Conservation (phyloP, 148 eudicot genomes). For the Arbutus unedo region DNA sequence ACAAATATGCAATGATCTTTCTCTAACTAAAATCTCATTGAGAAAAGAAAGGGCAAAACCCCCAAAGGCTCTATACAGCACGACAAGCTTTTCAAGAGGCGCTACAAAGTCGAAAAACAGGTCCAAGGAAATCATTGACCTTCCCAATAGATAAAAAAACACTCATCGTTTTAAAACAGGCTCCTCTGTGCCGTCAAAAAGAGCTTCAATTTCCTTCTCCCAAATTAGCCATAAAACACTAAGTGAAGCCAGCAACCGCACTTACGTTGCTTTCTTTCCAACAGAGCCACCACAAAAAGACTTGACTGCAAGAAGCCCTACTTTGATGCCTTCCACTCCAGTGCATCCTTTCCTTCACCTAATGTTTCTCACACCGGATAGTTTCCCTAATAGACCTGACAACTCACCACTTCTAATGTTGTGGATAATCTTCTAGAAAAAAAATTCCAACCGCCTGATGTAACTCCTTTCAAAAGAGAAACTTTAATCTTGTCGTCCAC, state of each 20-base stretch:
- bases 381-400: not conserved
- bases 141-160: not conserved
- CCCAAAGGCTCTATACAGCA: not conserved
- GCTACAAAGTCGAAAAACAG: not conserved
- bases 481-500: not conserved
- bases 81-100: not conserved
- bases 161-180: not conserved
- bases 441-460: not conserved
- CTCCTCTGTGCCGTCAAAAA: not conserved
- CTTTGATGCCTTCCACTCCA: not conserved
- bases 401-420: not conserved
- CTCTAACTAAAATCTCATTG: not conserved
- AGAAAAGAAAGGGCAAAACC: not conserved
- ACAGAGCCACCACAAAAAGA: not conserved
- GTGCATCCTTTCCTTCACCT: not conserved
- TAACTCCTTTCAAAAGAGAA: not conserved
- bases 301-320: not conserved
- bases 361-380: not conserved
- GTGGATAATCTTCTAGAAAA: not conserved
- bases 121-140: not conserved
- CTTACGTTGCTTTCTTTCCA: not conserved
- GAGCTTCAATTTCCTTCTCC: not conserved
- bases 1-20: not conserved
- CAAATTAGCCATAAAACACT: not conserved
- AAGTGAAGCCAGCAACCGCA: not conserved